A percentile compares a stretch with the other conserved stretches of the same genome.
Conservation (phyloP, 2,329 filamentous ascomycete genomes). For the Arthrobotrys sphaeroides region DNA sequence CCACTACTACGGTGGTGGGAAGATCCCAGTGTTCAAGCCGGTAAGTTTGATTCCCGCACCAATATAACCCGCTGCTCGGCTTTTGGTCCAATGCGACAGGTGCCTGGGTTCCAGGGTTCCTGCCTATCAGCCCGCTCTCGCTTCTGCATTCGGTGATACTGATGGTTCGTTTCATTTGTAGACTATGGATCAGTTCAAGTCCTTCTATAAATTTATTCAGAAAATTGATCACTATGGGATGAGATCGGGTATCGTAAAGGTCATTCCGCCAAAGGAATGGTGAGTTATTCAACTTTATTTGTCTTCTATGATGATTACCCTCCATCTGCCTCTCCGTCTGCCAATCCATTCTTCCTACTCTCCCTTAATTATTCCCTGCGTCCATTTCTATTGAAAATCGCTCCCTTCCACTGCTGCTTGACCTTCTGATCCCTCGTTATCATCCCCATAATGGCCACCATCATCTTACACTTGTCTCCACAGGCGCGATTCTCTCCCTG, state of each 20-base stretch:
- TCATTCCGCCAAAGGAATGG: conserved; percentile 94
- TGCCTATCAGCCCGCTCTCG: neutral
- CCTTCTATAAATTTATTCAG: conserved; percentile 90
- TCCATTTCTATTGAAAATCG: neutral
- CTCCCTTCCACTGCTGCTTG: neutral
- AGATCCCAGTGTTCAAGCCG: conserved; percentile 91
- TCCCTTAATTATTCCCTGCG: neutral
- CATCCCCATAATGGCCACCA: neutral
- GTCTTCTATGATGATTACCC: neutral
- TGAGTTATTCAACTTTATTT: conserved; percentile 63
- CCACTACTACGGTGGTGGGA: conserved; percentile 83
- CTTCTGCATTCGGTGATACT: neutral
- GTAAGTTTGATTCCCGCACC: conserved; percentile 66
- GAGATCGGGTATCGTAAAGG: conserved; percentile 96
- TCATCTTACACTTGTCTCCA: conserved; percentile 54
- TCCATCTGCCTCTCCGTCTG: neutral
- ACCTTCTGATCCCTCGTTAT: neutral
- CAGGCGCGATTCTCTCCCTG: conserved; percentile 75
- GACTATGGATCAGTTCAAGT: conserved; percentile 91
- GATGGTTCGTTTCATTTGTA: conserved; percentile 58
- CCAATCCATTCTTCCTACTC: neutral
- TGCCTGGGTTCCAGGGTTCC: neutral
- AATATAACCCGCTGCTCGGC: no score
- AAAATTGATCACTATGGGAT: conserved; percentile 94
- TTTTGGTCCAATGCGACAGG: neutral